Evolutionary conservation across 257 asterid species (phyloP), one percentile per base, ranked within the genome.

Genomic region (Verbena officinalis): DNA sequence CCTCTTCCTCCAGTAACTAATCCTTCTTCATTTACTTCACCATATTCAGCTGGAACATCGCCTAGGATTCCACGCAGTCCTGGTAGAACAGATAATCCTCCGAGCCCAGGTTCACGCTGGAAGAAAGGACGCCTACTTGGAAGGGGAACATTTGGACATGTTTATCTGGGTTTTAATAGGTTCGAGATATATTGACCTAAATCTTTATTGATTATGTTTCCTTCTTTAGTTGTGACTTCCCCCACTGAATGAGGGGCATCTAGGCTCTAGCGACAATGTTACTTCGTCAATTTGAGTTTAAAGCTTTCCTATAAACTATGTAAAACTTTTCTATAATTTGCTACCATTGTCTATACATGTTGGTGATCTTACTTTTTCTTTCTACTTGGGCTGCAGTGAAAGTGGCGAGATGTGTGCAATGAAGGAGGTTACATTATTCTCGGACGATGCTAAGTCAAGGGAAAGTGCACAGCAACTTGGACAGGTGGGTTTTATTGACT

Each of bases 341-440:
- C 58, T 21, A 65, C 42, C 22, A 23, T 71, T 58, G 39, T 24
- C 24, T 31, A 54, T 50, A 5, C 44, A 22, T 50, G 21, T 51
- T 36, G n/a, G 17, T 31, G 55, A 68, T 48, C 8, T 59, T n/a
- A 49, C 71, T 38, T 33, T 10, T 48, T 40, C 10, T 38, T 63
- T 15, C 51, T 72, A 34, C 12, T 42, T 76, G 46, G 49, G 58
- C 45, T 72, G 70, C 81, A 88, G 91, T 75, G 94, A 78, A 69
- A 88, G 75, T 72, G 96, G 96, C 16, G 84, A 81, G 78, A 81
- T 88, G 87, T 88, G 96, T 70, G 91, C 94, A 54, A 88, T 88
- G 80, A 85, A 85, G 76, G 91, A 88, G 84, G 89, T 88, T n/a
- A 72, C 75, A 44, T 66, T 85, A 23, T 64, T 69, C 62, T 71